A percentile compares a stretch with the other conserved stretches of the same genome.
Conservation (phyloP, 2,329 filamentous ascomycete genomes). For the Diaporthe citrichinensis region DNA sequence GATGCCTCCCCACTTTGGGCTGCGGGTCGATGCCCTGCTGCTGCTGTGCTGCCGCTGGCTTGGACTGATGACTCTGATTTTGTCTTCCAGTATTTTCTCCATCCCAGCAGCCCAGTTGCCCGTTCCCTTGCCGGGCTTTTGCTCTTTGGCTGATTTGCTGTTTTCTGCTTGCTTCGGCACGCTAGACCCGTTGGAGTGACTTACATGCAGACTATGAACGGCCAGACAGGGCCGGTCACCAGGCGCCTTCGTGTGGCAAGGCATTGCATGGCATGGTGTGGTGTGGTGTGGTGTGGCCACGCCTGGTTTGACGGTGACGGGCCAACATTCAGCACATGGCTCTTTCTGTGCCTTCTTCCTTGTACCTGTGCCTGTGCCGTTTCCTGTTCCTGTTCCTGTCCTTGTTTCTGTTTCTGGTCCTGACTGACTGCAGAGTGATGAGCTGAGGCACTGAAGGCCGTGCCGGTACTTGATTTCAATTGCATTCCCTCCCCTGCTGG, state of each 20-base stretch:
- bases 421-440: not conserved
- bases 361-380: not conserved
- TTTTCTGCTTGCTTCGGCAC: not conserved
- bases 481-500: slow-evolving; percentile 26
- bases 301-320: slow-evolving; percentile 14
- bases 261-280: not conserved
- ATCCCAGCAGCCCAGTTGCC: too few species aligned
- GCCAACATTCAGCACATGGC: not conserved
- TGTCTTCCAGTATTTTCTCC: not conserved
- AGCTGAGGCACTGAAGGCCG: not conserved
- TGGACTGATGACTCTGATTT: not conserved
- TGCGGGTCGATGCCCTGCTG: not conserved
- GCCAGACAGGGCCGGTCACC: not conserved
- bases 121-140: not conserved
- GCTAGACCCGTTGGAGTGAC: not conserved
- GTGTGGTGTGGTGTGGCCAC: slow-evolving; percentile 25
- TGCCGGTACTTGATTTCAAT: slow-evolving; percentile 18
- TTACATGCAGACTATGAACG: slow-evolving; percentile 9
- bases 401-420: not conserved
- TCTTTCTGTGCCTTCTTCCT: not conserved
- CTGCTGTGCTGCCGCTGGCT: not conserved
- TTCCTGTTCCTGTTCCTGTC: slow-evolving; percentile 2
- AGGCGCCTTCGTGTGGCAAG: not conserved
- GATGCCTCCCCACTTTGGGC: slow-evolving; percentile 8
- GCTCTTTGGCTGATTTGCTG: not conserved